Conservation (phyloP, 331 rosid species). For the Acacia concinna region DNA sequence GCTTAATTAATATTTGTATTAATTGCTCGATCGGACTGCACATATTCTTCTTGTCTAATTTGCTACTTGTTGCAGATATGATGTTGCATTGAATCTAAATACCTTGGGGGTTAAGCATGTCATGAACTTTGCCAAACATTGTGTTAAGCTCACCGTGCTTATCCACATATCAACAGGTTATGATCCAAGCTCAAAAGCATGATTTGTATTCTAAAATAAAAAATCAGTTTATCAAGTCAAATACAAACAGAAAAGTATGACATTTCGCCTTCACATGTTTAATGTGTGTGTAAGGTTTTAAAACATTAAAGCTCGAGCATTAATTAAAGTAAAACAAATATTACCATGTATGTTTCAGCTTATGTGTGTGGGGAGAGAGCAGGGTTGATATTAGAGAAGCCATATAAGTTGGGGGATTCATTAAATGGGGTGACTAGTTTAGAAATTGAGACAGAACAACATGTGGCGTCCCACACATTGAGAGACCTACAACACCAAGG, state of each 20-base stretch:
- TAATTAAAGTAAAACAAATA: conserved; percentile 25
- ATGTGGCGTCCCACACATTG: conserved; percentile 34
- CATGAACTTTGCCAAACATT: conserved; percentile 53
- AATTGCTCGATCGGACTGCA: background rate
- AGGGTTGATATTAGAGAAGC: conserved; percentile 46
- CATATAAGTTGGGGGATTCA: conserved; percentile 55
- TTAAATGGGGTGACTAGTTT: conserved; percentile 60
- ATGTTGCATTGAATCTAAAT: conserved; percentile 61
- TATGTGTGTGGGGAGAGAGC: conserved; percentile 46
- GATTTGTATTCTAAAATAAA: no score
- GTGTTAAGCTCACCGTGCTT: background rate
- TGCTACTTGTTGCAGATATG: conserved; percentile 46
- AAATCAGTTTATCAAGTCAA: background rate
- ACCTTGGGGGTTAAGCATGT: conserved; percentile 63
- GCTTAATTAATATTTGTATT: background rate
- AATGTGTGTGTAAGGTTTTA: background rate
- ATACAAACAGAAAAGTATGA: background rate
- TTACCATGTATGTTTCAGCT: conserved; percentile 34
- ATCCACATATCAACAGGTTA: background rate
- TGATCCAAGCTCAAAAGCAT: background rate
- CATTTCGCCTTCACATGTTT: background rate
- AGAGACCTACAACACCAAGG: conserved; percentile 41
- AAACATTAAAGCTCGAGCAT: background rate
- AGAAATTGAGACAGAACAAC: conserved; percentile 54
- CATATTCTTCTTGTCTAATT: no score